Base-by-base conservation (phyloP, 345 rosid genomes). In the Camelina hispida region DNA sequence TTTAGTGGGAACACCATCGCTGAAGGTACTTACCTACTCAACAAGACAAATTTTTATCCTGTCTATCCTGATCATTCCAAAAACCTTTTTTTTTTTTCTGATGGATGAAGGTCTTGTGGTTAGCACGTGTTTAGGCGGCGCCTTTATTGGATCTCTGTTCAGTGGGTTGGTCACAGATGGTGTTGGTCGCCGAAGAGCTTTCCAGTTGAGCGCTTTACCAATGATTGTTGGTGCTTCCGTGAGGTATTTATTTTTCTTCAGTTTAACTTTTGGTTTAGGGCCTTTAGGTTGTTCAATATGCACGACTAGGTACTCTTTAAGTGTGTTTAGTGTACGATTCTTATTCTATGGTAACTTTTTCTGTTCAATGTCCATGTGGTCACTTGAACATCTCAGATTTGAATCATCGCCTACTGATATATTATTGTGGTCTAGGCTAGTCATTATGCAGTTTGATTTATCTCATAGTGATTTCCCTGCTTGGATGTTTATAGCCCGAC, bases 161-260 rank as follows among this genome's bases (percentile, higher is more conserved):
- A 91, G 97, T 81, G 98, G 97, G 54, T 83, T 84, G 90, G 84
- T 94, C 25, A 91, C 96, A 6, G 98, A 94, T 81, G 97, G 96
- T 14, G 83, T 91, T 78, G 97, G 98, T 9, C 96, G 96, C 28
- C 91, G 97, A 56, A 80, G 91, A 84, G 93, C 95, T 62, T 91
- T 94, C 80, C 98, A 91, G 85, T 81, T 94, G 38, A 88, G 95
- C 75, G 89, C 97, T 68, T 79, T 89, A 63, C 96, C 95, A 16
- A 89, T 94, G 97, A 86, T 91, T 77, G 72, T 89, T 40, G 98
- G 98, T 58, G 86, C 96, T 76, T 80, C 86, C 73, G 77, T 91
- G 84, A 94, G 98, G 98, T 91, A 71, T 23, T 75, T 40, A 14
- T 64, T 54, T 46, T 38, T 32, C 28, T 75, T 63, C 44, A 18